Evolutionary conservation across 2,329 filamentous ascomycete genomes (phyloP).

Genomic region (Diplodia seriata): DNA sequence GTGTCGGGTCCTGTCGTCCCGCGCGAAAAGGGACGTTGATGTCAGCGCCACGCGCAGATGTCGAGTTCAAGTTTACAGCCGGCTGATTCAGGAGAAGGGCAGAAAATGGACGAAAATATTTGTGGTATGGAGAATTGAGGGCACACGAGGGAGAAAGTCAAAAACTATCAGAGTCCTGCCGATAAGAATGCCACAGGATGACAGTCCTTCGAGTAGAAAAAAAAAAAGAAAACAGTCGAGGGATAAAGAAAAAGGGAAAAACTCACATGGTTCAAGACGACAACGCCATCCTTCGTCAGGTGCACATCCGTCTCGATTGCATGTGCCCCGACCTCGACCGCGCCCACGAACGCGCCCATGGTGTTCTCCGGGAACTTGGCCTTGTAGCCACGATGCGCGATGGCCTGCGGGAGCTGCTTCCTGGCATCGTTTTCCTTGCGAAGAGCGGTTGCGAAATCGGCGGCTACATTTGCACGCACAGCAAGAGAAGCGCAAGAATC

Average conservation of each 20-base stretch:
- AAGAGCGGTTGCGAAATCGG: constrained; percentile 45
- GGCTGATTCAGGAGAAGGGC: background rate
- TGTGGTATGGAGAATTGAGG: background rate
- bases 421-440: constrained; percentile 38
- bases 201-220: background rate
- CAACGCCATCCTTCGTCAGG: constrained; percentile 79
- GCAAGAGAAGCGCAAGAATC: background rate
- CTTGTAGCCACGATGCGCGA: constrained; percentile 82
- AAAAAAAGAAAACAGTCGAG: background rate
- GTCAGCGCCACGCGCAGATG: background rate
- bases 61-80: background rate
- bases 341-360: constrained; percentile 77
- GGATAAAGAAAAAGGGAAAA: constrained; percentile 50
- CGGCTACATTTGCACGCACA: constrained; percentile 36
- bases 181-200: too few relatives aligned
- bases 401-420: constrained; percentile 67
- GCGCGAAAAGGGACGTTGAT: background rate
- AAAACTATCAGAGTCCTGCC: too few relatives aligned
- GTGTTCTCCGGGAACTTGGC: constrained; percentile 84
- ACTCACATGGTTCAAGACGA: constrained; percentile 75
- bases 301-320: constrained; percentile 91
- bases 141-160: constrained; percentile 37
- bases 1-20: constrained; percentile 62
- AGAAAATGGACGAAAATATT: too few relatives aligned
- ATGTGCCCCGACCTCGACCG: constrained; percentile 75